A percentile compares a stretch with the other conserved stretches of the same genome.
Evolutionary conservation across 2,329 filamentous ascomycete genomes (phyloP).

Genomic region (Cordyceps militaris): DNA sequence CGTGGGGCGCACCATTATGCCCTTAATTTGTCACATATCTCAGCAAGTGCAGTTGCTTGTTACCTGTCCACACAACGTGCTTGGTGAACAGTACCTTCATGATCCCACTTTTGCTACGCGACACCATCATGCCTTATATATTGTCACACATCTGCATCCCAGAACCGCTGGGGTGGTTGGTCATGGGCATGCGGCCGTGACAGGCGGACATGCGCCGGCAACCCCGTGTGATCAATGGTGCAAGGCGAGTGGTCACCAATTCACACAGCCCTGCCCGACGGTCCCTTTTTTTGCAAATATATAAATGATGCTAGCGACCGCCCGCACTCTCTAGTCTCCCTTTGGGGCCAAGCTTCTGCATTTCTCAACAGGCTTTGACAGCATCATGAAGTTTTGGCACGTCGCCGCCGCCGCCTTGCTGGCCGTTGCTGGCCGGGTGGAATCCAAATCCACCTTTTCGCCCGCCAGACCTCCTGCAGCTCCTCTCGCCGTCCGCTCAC

Average conservation of each 20-base stretch:
- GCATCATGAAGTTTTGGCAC: conserved; percentile 11
- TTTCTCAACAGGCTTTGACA: background rate
- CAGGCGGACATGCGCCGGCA: background rate
- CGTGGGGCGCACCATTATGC: too few relatives aligned
- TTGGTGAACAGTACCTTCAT: too few relatives aligned
- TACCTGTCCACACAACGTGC: too few relatives aligned
- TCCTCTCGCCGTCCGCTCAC: conserved; percentile 66
- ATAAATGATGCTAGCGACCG: background rate
- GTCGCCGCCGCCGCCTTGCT: conserved; percentile 22
- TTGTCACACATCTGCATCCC: too few relatives aligned
- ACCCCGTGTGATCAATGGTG: background rate
- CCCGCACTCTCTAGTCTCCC: background rate
- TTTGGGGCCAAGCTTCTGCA: background rate
- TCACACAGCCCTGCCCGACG: background rate
- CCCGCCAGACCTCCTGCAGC: conserved; percentile 61
- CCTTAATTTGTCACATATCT: too few relatives aligned
- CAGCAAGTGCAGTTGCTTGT: too few relatives aligned
- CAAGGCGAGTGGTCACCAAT: background rate
- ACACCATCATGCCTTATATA: too few relatives aligned
- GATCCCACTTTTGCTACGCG: too few relatives aligned
- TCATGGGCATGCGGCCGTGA: background rate
- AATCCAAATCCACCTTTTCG: conserved; percentile 47
- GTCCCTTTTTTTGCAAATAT: background rate
- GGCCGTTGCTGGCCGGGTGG: conserved; percentile 21
- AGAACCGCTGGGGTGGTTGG: too few relatives aligned